Evolutionary conservation across 1,139 yeast genomes (phyloP).

Genomic region (Taphrina populina): DNA sequence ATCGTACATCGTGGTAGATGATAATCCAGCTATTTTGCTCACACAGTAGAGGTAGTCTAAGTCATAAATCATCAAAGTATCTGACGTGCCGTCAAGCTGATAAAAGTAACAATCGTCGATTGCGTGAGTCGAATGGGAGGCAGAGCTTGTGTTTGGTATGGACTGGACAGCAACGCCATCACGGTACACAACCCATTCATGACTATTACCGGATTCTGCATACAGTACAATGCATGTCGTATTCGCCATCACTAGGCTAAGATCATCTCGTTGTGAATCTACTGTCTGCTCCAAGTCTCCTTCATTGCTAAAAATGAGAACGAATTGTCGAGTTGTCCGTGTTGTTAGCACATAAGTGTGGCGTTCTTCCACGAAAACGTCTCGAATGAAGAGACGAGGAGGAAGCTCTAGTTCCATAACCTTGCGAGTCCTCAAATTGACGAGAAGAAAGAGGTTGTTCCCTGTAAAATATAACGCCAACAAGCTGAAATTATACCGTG

Average conservation of each 20-base stretch:
- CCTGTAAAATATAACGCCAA: slow-evolving; percentile 3
- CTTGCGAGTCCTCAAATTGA: slow-evolving; percentile 1
- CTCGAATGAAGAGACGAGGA: background rate
- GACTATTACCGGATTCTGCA: background rate
- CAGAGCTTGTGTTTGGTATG: slow-evolving; percentile 1
- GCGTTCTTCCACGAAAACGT: slow-evolving; percentile 6
- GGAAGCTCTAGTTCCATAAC: background rate
- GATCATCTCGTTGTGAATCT: slow-evolving; percentile 7
- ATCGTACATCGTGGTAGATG: no score
- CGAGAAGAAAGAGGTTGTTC: background rate
- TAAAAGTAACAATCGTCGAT: slow-evolving; percentile 11
- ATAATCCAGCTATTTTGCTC: slow-evolving; percentile 1
- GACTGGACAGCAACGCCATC: no score
- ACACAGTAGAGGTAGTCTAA: slow-evolving; percentile 9
- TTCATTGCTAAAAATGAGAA: background rate
- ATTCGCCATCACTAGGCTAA: slow-evolving; percentile 14
- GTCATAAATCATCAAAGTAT: slow-evolving; percentile 11
- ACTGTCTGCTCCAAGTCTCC: slow-evolving; percentile 4
- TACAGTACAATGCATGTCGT: background rate
- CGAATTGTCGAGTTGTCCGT: background rate
- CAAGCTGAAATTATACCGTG: slow-evolving; percentile 4
- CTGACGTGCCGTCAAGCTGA: slow-evolving; percentile 4
- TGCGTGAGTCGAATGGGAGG: background rate
- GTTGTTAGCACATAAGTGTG: background rate
- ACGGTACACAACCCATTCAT: no score